Percentiles rank a stretch among this genome's conserved stretches.
phyloP scores from a whole-genome alignment of 176 grass and related monocot species.

The Hyparrhenia diplandra region DNA sequence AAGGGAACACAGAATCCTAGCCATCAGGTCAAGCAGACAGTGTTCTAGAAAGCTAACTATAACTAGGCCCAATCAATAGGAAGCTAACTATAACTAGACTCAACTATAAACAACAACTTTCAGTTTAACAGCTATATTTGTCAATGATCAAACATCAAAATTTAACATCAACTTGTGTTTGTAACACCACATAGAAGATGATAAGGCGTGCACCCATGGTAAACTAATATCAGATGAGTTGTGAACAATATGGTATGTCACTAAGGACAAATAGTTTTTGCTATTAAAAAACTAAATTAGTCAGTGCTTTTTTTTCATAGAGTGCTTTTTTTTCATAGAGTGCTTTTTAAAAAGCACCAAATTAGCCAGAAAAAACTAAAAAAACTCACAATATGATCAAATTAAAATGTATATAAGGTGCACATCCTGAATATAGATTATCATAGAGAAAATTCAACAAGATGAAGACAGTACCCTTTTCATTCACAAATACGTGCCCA shows the following conservation, averaged over 20 bases:
- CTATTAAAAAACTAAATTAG: not conserved
- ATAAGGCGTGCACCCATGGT: no score
- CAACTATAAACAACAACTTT: not conserved
- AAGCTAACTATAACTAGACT: not conserved
- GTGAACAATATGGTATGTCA: not conserved
- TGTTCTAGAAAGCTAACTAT: not conserved
- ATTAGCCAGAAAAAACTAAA: no score
- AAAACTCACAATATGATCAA: slow-evolving; percentile 22
- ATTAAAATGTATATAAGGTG: not conserved
- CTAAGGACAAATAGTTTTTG: not conserved
- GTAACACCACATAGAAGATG: not conserved
- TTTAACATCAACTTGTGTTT: no score
- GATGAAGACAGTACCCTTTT: slow-evolving; percentile 69
- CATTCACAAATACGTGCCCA: slow-evolving; percentile 84
- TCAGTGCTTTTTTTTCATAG: not conserved
- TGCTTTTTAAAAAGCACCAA: no score
- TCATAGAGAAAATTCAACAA: not conserved
- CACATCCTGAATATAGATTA: not conserved
- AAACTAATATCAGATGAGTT: not conserved
- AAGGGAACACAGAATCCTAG: not conserved
- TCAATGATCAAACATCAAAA: slow-evolving; percentile 3
- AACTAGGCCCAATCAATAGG: slow-evolving; percentile 8
- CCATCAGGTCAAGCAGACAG: not conserved
- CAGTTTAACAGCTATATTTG: not conserved
- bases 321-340: no score